Evolutionary conservation across 257 asterid genomes (phyloP).

Genomic region (Jacaranda mimosifolia): DNA sequence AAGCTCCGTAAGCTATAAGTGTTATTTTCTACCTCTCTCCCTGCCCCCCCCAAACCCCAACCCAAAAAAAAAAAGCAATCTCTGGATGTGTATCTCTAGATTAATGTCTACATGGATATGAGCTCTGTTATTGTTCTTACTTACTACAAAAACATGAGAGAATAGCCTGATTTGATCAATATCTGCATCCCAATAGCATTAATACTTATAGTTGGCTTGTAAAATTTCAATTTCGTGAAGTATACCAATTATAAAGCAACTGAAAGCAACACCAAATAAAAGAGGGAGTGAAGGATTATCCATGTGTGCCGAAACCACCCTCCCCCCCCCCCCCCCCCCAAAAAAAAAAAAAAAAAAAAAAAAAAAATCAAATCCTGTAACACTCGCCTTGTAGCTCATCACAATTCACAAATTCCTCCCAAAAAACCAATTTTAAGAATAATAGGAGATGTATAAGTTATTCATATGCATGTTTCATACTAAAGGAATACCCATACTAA

Average conservation of each 20-base stretch:
- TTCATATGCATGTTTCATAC: neutral
- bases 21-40: neutral
- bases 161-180: neutral
- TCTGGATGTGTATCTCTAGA: neutral
- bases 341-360: too few species aligned
- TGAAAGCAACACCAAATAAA: neutral
- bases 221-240: neutral
- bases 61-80: too few species aligned
- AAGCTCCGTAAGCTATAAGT: neutral
- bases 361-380: too few species aligned
- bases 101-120: neutral
- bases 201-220: neutral
- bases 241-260: neutral
- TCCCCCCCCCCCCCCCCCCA: too few species aligned
- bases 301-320: too few species aligned
- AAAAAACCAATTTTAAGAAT: too few species aligned
- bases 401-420: too few species aligned
- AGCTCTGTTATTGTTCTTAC: neutral
- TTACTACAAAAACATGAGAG: slow-evolving; percentile 18
- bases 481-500: neutral
- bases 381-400: too few species aligned
- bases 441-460: too few species aligned
- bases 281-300: neutral
- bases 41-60: neutral
- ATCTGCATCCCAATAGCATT: neutral